Conservation (phyloP, 2,329 filamentous ascomycete species). For the Calonectria pseudoturangicola region DNA sequence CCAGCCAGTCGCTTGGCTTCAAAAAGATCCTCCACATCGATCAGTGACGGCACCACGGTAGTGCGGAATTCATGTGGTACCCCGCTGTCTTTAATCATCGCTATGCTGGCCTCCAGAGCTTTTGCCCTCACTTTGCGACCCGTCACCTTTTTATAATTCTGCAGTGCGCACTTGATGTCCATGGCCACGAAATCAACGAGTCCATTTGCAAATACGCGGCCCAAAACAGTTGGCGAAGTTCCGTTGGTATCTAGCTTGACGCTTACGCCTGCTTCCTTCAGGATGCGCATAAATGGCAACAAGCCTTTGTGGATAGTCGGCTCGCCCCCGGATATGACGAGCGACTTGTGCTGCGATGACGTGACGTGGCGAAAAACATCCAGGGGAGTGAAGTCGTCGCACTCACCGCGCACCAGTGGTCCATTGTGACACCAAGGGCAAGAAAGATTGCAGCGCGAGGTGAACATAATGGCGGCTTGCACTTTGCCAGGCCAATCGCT, state of each 20-base stretch:
- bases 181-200: slow-evolving; percentile 50
- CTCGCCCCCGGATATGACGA: slow-evolving; percentile 51
- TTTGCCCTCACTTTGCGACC: slow-evolving; percentile 46
- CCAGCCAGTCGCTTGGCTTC: slow-evolving; percentile 49
- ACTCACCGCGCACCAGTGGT: slow-evolving; percentile 43
- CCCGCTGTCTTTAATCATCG: slow-evolving; percentile 47
- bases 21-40: slow-evolving; percentile 51
- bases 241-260: slow-evolving; percentile 52
- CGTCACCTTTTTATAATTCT: slow-evolving; percentile 50
- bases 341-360: slow-evolving; percentile 44
- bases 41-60: slow-evolving; percentile 46
- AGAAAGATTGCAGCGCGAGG: slow-evolving; percentile 48
- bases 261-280: slow-evolving; percentile 38
- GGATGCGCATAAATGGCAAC: slow-evolving; percentile 43
- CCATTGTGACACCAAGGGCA: slow-evolving; percentile 54
- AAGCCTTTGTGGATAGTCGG: slow-evolving; percentile 51
- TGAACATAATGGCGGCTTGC: slow-evolving; percentile 52
- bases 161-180: slow-evolving; percentile 52
- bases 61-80: slow-evolving; percentile 49
- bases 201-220: slow-evolving; percentile 36
- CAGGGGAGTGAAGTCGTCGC: slow-evolving; percentile 38
- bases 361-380: slow-evolving; percentile 48
- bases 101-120: slow-evolving; percentile 44
- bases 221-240: slow-evolving; percentile 28
- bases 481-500: slow-evolving; percentile 51